These are phyloP conservation scores for Eucalyptus fibrosa DNA, from an alignment of 345 rosid species.

Conservation along the genomic window DNA sequence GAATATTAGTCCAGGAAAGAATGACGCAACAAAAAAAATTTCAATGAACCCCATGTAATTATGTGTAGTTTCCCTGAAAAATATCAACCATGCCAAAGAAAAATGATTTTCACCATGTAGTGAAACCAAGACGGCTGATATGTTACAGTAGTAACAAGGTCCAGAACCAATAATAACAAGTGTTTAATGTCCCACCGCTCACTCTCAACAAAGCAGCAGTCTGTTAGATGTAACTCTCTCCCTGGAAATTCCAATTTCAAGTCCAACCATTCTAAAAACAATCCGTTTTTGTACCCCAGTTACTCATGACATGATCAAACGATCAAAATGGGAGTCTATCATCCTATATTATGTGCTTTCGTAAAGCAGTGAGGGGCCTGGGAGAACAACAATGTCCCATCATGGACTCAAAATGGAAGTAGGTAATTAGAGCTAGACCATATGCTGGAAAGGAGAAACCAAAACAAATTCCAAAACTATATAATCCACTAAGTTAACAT, in stretches of 20 bases:
- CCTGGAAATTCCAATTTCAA: not conserved
- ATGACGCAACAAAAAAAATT: not conserved
- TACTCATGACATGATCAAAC: not conserved
- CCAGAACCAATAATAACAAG: not conserved
- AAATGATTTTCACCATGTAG: not conserved
- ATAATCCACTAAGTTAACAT: not conserved
- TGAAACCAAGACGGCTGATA: not conserved
- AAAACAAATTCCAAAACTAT: not conserved
- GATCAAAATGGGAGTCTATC: not conserved
- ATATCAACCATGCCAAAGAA: not conserved
- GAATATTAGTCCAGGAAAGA: not conserved
- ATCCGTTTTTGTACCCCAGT: not conserved
- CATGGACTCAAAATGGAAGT: not conserved
- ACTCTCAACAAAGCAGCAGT: not conserved
- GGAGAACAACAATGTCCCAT: not conserved
- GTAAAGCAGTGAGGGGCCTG: not conserved
- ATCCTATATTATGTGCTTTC: not conserved
- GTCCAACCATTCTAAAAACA: not conserved
- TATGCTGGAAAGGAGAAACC: not conserved
- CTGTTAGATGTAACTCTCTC: not conserved
- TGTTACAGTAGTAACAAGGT: not conserved
- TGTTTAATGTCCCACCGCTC: not conserved
- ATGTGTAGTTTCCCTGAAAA: not conserved
- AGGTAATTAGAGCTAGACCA: not conserved
- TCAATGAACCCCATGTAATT: not conserved